Evolutionary conservation across 129 eudicot genomes (phyloP), one percentile per base, ranked within the genome.

Genomic region (Artemisia argyi): DNA sequence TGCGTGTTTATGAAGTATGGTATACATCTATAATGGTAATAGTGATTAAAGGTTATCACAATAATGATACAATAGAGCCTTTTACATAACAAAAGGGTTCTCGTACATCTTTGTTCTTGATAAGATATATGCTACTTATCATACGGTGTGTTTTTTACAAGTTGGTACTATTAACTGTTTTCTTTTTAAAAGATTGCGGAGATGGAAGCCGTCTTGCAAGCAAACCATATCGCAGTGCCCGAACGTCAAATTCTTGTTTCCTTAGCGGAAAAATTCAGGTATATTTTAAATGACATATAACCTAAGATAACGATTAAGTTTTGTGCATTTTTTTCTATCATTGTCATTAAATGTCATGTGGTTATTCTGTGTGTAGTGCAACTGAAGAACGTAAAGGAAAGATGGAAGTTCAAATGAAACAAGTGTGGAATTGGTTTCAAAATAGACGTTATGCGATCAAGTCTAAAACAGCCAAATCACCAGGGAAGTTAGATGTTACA

Each of bases 371-470:
- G 39, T 88, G 65, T 64, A 95, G 97, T 66, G 52, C 77, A 42
- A 59, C 93, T 61, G 80, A 84, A 65, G 99, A 95, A 20, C 87
- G 99, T 57, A 51, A 70, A 16, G 99, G 97, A 72, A 88, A 86
- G 77, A 63, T 84, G 30, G 86, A 74, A 58, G 99, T 95, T 77
- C 92, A 89, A 66, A 84, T 83, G 86, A 95, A 95, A 84, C 99
- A 95, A 79, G 97, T 95, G 68, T 90, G 94, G 97, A 91, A 88
- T 74, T 95, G 99, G 99, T 90, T 90, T 69, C 99, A 95, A 69
- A 95, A 95, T 68, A 90, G 97, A 78, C 82, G 99, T 51, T 90
- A 90, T 83, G 97, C 99, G 16, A 80, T 90, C 35, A 86, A 94
- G 76, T 87, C 97, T 44, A 95, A 83, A 84, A 81, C 87, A 11